Conservation (phyloP, 2,329 filamentous ascomycete genomes). For the Apiospora marii region DNA sequence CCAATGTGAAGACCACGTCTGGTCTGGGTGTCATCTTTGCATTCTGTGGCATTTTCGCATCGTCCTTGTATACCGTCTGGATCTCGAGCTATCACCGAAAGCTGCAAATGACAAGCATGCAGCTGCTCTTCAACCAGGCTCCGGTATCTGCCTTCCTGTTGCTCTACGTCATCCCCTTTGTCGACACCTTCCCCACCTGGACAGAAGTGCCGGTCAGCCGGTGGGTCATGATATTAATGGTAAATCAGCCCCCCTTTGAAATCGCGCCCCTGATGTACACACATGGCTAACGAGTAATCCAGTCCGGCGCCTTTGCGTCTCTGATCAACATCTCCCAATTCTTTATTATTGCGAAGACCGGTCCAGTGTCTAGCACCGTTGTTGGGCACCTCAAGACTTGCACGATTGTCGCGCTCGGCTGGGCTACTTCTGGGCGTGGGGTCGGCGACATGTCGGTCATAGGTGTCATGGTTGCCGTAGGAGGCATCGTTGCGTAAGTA, state of each 20-base stretch:
- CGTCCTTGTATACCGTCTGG: constrained; percentile 74
- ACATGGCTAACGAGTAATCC: constrained; percentile 31
- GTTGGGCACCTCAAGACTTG: constrained; percentile 73
- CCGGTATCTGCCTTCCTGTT: constrained; percentile 69
- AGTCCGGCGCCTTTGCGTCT: constrained; percentile 70
- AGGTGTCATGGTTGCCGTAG: constrained; percentile 63
- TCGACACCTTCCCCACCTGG: constrained; percentile 69
- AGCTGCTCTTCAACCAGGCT: constrained; percentile 73
- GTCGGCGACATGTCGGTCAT: constrained; percentile 63
- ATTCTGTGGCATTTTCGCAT: constrained; percentile 69
- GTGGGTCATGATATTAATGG: constrained; percentile 67
- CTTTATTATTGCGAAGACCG: constrained; percentile 68
- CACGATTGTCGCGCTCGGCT: constrained; percentile 69
- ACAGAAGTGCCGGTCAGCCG: constrained; percentile 55
- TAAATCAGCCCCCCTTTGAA: constrained; percentile 46
- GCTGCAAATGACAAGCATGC: constrained; percentile 72
- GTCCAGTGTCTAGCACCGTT: constrained; percentile 70
- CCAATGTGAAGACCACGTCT: constrained; percentile 62
- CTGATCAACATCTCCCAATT: constrained; percentile 72
- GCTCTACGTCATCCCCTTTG: constrained; percentile 71
- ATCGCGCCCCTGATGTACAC: background rate
- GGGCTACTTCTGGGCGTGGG: constrained; percentile 63
- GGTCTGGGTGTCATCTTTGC: constrained; percentile 70
- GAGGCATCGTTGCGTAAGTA: constrained; percentile 64
- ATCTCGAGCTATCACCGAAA: constrained; percentile 71